These are phyloP conservation scores for Boletus holoroseus DNA, from an alignment of 1,284 basidiomycete genomes.

Conservation along the genomic window DNA sequence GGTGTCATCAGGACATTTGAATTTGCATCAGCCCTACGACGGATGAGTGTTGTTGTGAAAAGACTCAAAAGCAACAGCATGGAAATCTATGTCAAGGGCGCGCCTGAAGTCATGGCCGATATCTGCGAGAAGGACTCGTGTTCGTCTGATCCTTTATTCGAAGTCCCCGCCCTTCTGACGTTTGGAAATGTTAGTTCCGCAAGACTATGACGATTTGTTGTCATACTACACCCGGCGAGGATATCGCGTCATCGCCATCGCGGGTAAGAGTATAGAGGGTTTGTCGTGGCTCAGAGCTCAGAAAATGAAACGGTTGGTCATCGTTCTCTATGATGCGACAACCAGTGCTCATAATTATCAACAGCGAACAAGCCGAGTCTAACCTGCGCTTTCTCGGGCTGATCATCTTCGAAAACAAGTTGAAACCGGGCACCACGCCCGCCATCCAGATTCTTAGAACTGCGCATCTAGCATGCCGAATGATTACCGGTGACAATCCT, in stretches of 20 bases:
- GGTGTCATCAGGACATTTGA: constrained; percentile 97
- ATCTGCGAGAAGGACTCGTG: constrained; percentile 89
- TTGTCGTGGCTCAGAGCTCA: constrained; percentile 98
- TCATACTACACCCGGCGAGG: constrained; percentile 97
- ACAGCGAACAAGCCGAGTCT: constrained; percentile 90
- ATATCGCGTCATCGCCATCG: constrained; percentile 97
- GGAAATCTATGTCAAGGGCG: constrained; percentile 98
- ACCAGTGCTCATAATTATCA: constrained; percentile 1
- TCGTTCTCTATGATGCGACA: constrained; percentile 1
- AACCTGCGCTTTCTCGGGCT: constrained; percentile 89
- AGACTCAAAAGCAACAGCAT: constrained; percentile 89
- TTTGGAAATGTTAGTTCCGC: constrained; percentile 61
- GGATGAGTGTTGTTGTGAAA: constrained; percentile 99
- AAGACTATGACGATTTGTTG: constrained; percentile 94
- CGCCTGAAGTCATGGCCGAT: constrained; percentile 95
- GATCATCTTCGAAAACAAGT: constrained; percentile 98
- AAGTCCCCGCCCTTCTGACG: constrained; percentile 5
- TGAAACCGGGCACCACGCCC: constrained; percentile 90
- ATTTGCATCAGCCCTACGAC: constrained; percentile 87
- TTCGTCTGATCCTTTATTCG: constrained; percentile 40
- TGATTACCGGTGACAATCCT: constrained; percentile 99
- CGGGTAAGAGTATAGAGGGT: constrained; percentile 91
- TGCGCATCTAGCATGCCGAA: constrained; percentile 91
- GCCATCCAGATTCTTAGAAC: constrained; percentile 86
- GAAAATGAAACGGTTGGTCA: constrained; percentile 81